Conservation (phyloP, 108 stramenopile species). For the Cylindrotheca closterium region DNA sequence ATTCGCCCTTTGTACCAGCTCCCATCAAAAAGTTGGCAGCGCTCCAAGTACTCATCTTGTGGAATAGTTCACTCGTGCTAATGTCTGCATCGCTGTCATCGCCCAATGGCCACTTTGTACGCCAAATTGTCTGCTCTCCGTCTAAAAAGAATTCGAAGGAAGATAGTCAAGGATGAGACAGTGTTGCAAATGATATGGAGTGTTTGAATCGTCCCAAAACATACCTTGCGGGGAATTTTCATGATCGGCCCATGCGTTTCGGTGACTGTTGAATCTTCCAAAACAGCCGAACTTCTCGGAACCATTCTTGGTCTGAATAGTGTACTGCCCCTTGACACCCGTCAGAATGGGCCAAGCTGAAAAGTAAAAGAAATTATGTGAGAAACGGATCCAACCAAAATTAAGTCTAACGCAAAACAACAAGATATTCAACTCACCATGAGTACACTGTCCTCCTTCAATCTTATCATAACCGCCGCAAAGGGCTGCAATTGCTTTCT, state of each 20-base stretch:
- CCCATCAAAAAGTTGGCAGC: conserved; percentile 23
- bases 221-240: conserved; percentile 36
- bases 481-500: conserved; percentile 44
- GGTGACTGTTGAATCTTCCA: conserved; percentile 31
- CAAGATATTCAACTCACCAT: conserved; percentile 21
- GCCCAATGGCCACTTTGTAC: conserved; percentile 35
- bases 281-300: conserved; percentile 25
- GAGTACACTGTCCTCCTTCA: conserved; percentile 36
- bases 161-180: too few relatives aligned
- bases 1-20: conserved; percentile 23
- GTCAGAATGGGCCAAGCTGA: conserved; percentile 47
- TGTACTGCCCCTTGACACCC: conserved; percentile 44
- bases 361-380: background rate
- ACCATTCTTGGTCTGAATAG: conserved; percentile 22
- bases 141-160: too few relatives aligned
- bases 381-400: too few relatives aligned
- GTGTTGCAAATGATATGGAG: too few relatives aligned
- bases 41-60: conserved; percentile 32
- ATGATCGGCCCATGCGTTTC: conserved; percentile 29
- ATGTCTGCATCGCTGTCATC: conserved; percentile 21
- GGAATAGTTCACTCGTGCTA: conserved; percentile 31
- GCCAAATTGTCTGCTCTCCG: conserved; percentile 20
- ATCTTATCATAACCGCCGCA: conserved; percentile 42
- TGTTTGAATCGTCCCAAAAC: too few relatives aligned
- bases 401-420: too few relatives aligned